Evolutionary conservation across 805 yeast genomes (phyloP).

Genomic region (Candida nemodendra): DNA sequence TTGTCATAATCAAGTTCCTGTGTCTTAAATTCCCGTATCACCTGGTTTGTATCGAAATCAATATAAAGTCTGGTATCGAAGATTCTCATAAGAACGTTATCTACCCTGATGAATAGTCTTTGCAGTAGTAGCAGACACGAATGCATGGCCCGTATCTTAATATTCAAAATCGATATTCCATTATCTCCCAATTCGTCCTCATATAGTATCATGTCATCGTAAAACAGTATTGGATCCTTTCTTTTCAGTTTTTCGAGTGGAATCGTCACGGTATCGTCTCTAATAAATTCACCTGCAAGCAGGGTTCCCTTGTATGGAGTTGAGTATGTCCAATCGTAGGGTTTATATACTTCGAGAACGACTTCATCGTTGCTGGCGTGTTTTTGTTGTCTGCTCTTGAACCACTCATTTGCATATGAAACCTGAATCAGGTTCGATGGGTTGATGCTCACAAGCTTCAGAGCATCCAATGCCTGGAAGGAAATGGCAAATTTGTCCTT

Average conservation of each 20-base stretch:
- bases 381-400: conserved; percentile 38
- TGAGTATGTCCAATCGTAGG: conserved; percentile 97
- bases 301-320: conserved; percentile 70
- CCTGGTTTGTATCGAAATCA: conserved; percentile 62
- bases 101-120: conserved; percentile 84
- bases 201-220: conserved; percentile 81
- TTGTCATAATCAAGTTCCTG: conserved; percentile 57
- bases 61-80: conserved; percentile 83
- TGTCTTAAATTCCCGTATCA: conserved; percentile 75
- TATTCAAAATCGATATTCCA: conserved; percentile 77
- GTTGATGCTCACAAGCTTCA: conserved; percentile 53
- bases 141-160: conserved; percentile 87
- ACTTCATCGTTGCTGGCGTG: conserved; percentile 32
- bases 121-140: conserved; percentile 69
- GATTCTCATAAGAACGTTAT: conserved; percentile 80
- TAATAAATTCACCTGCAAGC: conserved; percentile 17
- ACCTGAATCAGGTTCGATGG: conserved; percentile 55
- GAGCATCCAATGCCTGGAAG: conserved; percentile 78
- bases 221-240: conserved; percentile 79
- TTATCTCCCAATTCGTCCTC: conserved; percentile 98
- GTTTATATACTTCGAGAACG: conserved; percentile 64
- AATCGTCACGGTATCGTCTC: conserved; percentile 38
- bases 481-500: conserved; percentile 38
- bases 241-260: conserved; percentile 73
- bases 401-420: conserved; percentile 87